phyloP scores from a whole-genome alignment of 192 early-diverging fungal species.

The Coemansia sp. region DNA sequence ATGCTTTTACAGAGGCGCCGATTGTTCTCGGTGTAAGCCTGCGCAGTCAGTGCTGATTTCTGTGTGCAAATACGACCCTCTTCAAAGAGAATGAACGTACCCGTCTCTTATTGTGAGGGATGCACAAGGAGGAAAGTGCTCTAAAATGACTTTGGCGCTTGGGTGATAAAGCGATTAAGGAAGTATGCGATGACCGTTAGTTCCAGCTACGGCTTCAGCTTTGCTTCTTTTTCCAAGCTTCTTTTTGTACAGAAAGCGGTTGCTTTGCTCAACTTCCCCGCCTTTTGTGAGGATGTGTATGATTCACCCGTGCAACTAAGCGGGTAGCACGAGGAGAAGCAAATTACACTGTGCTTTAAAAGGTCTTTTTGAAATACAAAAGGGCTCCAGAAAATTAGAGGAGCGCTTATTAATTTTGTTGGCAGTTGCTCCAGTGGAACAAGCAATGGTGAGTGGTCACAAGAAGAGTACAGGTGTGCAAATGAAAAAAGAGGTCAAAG shows the following conservation, averaged over 20 bases:
- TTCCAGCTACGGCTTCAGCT: slow-evolving; percentile 8
- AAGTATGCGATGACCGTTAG: neutral
- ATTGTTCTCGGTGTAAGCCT: slow-evolving; percentile 5
- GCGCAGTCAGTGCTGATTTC: slow-evolving; percentile 4
- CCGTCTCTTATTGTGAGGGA: neutral
- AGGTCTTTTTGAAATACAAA: too few relatives aligned
- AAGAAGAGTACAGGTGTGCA: slow-evolving; percentile 6
- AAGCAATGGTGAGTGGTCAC: neutral
- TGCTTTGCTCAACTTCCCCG: too few relatives aligned
- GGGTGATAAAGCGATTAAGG: neutral
- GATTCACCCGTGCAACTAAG: too few relatives aligned
- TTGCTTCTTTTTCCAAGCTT: neutral
- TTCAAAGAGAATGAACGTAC: slow-evolving; percentile 1
- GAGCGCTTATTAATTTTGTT: too few relatives aligned
- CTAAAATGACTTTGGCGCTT: slow-evolving; percentile 3
- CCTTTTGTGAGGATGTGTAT: too few relatives aligned
- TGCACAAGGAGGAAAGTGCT: neutral
- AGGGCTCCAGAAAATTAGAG: too few relatives aligned
- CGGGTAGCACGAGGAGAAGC: too few relatives aligned
- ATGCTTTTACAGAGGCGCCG: neutral
- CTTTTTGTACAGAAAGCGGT: slow-evolving; percentile 1
- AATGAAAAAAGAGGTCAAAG: neutral
- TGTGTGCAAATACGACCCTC: neutral
- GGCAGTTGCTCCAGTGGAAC: neutral
- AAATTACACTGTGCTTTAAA: too few relatives aligned